phyloP scores from a whole-genome alignment of 2,329 filamentous ascomycete species.

The Simplicillium aogashimaense region DNA sequence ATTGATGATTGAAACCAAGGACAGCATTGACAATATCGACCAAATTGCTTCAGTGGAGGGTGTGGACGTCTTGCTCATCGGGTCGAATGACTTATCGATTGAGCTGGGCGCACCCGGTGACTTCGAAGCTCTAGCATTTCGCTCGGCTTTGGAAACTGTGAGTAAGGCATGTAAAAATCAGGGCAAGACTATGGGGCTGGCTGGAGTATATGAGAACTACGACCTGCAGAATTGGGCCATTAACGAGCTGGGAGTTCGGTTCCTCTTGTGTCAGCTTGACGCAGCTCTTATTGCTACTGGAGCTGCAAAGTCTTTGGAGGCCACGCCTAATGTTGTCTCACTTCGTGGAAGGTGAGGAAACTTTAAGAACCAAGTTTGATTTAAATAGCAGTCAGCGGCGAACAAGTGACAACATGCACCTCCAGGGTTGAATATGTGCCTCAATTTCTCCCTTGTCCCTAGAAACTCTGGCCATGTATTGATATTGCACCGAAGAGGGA shows the following conservation, averaged over 20 bases:
- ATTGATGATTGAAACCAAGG: conserved; percentile 12
- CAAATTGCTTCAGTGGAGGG: conserved; percentile 14
- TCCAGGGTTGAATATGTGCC: too few relatives aligned
- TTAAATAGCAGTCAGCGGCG: too few relatives aligned
- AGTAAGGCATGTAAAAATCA: conserved; percentile 10
- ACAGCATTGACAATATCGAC: conserved; percentile 12
- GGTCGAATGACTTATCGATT: conserved; percentile 15
- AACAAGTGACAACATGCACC: too few relatives aligned
- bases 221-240: conserved; percentile 11
- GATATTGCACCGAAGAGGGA: too few relatives aligned
- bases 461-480: too few relatives aligned
- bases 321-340: not conserved
- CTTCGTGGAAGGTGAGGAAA: too few relatives aligned
- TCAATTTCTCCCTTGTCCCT: too few relatives aligned
- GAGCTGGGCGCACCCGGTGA: conserved; percentile 14
- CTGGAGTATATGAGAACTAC: conserved; percentile 12
- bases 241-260: conserved; percentile 9
- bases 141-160: conserved; percentile 8
- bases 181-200: conserved; percentile 13
- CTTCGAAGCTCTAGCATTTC: conserved; percentile 10
- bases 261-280: conserved; percentile 10
- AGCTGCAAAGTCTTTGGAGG: not conserved
- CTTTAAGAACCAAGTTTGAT: too few relatives aligned
- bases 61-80: conserved; percentile 16
- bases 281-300: conserved; percentile 7